Conservation (phyloP, 2,329 filamentous ascomycete genomes). For the Cladophialophora carrionii region DNA sequence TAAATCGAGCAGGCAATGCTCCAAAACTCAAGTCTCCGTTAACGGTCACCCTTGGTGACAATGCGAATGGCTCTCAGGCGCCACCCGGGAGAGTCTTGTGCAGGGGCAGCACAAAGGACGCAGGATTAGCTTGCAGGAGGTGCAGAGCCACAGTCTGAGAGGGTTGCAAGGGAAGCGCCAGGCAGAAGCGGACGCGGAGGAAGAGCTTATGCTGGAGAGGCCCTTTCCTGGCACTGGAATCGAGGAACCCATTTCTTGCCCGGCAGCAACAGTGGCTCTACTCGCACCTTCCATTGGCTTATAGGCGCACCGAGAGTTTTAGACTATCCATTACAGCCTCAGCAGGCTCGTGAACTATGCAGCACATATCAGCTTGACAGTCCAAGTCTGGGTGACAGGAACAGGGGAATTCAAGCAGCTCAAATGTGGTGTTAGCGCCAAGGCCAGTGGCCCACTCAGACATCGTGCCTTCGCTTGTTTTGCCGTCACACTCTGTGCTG, state of each 20-base stretch:
- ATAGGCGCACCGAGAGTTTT: background rate
- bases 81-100: slow-evolving; percentile 17
- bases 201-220: slow-evolving; percentile 4
- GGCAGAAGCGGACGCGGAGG: slow-evolving; percentile 4
- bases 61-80: background rate
- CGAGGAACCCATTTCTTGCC: background rate
- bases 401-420: slow-evolving; percentile 4
- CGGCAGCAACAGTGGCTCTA: background rate
- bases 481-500: slow-evolving; percentile 24
- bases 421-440: slow-evolving; percentile 25
- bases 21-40: background rate
- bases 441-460: slow-evolving; percentile 27
- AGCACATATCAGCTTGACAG: too few species aligned
- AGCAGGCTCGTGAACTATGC: too few species aligned
- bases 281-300: background rate
- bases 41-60: background rate
- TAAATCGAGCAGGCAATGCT: background rate
- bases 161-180: background rate
- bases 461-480: slow-evolving; percentile 23
- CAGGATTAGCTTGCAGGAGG: slow-evolving; percentile 2
- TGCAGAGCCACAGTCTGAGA: background rate
- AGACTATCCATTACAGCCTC: background rate
- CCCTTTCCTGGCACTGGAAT: background rate
- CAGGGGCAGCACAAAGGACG: slow-evolving; percentile 12
- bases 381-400: background rate